Conservation (phyloP, 495 filamentous ascomycete genomes). For the Penicillium antarcticum region DNA sequence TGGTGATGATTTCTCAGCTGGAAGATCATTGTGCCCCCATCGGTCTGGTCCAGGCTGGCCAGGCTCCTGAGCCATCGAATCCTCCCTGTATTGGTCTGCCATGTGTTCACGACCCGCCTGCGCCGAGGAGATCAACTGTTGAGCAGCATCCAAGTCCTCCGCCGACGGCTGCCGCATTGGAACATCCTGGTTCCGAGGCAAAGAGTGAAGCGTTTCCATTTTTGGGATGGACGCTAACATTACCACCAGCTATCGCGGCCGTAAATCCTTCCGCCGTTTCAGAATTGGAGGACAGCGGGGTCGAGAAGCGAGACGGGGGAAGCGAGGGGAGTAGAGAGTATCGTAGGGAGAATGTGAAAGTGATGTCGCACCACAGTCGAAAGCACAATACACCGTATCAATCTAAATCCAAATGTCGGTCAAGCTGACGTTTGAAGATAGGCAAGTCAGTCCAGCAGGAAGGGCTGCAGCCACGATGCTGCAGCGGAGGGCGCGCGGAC, state of each 20-base stretch:
- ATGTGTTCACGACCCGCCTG: slow-evolving; percentile 41
- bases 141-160: slow-evolving; percentile 45
- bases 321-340: slow-evolving; percentile 17
- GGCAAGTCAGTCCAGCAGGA: slow-evolving; percentile 11
- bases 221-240: slow-evolving; percentile 41
- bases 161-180: slow-evolving; percentile 41
- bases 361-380: slow-evolving; percentile 38
- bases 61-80: slow-evolving; percentile 10
- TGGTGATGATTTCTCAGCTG: slow-evolving; percentile 32
- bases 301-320: slow-evolving; percentile 11
- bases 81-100: slow-evolving; percentile 27
- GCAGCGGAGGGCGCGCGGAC: slow-evolving; percentile 10
- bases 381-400: slow-evolving; percentile 37
- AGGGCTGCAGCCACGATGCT: slow-evolving; percentile 15
- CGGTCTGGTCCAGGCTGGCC: slow-evolving; percentile 6
- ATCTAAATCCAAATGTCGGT: slow-evolving; percentile 41
- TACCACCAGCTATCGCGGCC: slow-evolving; percentile 17
- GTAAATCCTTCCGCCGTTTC: background rate
- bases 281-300: background rate
- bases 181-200: slow-evolving; percentile 29
- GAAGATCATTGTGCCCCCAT: slow-evolving; percentile 5
- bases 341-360: slow-evolving; percentile 15
- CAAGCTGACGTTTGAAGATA: slow-evolving; percentile 30
- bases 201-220: slow-evolving; percentile 42
- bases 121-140: slow-evolving; percentile 46